Evolutionary conservation across 2,329 filamentous ascomycete genomes (phyloP).

Genomic region (Monosporascus sp.): DNA sequence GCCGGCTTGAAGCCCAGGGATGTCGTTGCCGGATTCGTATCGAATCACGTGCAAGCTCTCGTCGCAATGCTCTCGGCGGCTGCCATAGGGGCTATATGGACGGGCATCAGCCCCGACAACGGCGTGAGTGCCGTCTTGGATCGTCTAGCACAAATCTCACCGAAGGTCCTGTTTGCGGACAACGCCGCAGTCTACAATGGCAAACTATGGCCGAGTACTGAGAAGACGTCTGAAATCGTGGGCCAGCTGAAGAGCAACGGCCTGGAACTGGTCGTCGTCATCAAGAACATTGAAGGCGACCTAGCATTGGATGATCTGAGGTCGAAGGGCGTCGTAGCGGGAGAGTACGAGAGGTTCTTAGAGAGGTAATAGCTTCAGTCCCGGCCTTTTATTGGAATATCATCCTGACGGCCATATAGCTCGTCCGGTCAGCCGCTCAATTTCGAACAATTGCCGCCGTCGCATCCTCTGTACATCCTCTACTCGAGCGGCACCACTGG

Average conservation of each 20-base stretch:
- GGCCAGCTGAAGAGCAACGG: slow-evolving; percentile 52
- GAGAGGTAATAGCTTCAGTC: slow-evolving; percentile 17
- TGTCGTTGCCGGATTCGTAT: slow-evolving; percentile 69
- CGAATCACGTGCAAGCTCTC: slow-evolving; percentile 82
- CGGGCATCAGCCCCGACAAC: slow-evolving; percentile 85
- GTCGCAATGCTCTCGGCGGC: slow-evolving; percentile 83
- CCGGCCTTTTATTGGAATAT: too few relatives aligned
- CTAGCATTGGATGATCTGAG: slow-evolving; percentile 37
- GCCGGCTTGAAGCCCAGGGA: slow-evolving; percentile 54
- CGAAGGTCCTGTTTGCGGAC: slow-evolving; percentile 77
- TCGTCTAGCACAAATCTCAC: slow-evolving; percentile 77
- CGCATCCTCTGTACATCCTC: slow-evolving; percentile 88
- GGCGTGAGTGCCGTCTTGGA: slow-evolving; percentile 89
- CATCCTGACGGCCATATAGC: background rate
- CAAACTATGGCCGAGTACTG: slow-evolving; percentile 73
- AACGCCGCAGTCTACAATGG: slow-evolving; percentile 89
- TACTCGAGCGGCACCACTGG: slow-evolving; percentile 90
- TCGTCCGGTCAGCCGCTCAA: slow-evolving; percentile 39
- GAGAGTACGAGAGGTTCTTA: slow-evolving; percentile 42
- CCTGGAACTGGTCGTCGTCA: slow-evolving; percentile 66
- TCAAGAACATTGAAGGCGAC: slow-evolving; percentile 56
- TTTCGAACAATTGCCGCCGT: slow-evolving; percentile 75
- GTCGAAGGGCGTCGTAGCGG: slow-evolving; percentile 32
- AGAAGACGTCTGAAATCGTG: slow-evolving; percentile 75
- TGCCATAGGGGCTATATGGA: slow-evolving; percentile 85